A percentile compares a stretch with the other conserved stretches of the same genome.
These are phyloP conservation scores for Mycena crocata DNA, from an alignment of 768 basidiomycete species.

Conservation along the genomic window DNA sequence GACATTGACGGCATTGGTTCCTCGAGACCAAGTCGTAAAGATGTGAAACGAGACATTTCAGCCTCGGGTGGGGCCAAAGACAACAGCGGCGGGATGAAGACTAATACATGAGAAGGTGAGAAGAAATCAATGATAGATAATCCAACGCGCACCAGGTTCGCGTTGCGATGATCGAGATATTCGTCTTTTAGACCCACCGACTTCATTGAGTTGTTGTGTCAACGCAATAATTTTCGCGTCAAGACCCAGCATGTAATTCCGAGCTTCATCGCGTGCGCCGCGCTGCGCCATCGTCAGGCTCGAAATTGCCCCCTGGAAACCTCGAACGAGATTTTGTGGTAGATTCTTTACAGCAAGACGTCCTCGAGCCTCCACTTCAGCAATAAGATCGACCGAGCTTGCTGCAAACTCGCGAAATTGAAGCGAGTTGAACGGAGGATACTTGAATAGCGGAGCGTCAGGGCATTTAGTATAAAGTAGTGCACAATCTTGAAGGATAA, in stretches of 20 bases:
- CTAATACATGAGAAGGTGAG: neutral
- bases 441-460: neutral
- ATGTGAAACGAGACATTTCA: neutral
- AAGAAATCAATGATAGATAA: neutral
- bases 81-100: constrained; percentile 1
- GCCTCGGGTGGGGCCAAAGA: neutral
- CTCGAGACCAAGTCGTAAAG: neutral
- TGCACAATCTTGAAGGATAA: constrained; percentile 9
- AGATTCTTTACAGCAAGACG: neutral
- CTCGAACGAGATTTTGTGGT: constrained; percentile 11
- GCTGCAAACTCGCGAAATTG: constrained; percentile 5
- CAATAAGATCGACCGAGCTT: neutral
- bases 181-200: neutral
- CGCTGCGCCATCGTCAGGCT: constrained; percentile 1
- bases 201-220: neutral
- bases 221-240: neutral
- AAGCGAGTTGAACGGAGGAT: constrained; percentile 2
- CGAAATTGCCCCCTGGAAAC: constrained; percentile 11
- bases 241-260: neutral
- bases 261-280: neutral
- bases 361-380: neutral
- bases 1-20: too few species aligned
- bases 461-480: constrained; percentile 9
- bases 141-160: neutral
- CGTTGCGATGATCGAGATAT: neutral